These are phyloP conservation scores for Goffeauzyma gilvescens DNA, from an alignment of 768 basidiomycete genomes.

Conservation along the genomic window DNA sequence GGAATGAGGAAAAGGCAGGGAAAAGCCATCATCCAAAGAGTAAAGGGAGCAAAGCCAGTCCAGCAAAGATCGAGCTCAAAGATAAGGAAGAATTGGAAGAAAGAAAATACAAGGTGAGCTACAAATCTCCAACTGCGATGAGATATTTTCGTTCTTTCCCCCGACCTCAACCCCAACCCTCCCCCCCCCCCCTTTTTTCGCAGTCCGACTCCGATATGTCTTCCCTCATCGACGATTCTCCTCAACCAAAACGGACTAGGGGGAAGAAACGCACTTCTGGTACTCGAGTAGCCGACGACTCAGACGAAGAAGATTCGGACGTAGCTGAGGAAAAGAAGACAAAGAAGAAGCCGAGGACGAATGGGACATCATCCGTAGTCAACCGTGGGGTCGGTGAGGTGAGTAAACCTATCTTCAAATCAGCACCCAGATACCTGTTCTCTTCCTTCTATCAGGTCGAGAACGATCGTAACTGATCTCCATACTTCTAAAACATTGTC, in stretches of 20 bases:
- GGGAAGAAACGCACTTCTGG: background rate
- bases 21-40: too few relatives aligned
- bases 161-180: background rate
- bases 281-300: background rate
- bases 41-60: too few relatives aligned
- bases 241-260: conserved; percentile 2
- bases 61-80: too few relatives aligned
- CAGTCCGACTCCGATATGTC: background rate
- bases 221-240: background rate
- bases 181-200: background rate
- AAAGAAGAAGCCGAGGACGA: conserved; percentile 18
- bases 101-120: background rate
- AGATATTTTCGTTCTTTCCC: too few relatives aligned
- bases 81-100: background rate
- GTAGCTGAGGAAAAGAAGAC: background rate
- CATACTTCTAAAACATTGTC: too few relatives aligned
- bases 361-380: conserved; percentile 6
- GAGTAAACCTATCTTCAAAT: background rate
- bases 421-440: background rate
- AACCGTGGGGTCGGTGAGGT: background rate
- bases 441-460: background rate
- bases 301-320: background rate
- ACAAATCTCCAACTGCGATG: background rate
- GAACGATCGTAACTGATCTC: too few relatives aligned
- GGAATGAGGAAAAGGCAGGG: background rate